These are phyloP conservation scores for Puccinia hordei DNA, from an alignment of 1,284 basidiomycete species.

Conservation along the genomic window DNA sequence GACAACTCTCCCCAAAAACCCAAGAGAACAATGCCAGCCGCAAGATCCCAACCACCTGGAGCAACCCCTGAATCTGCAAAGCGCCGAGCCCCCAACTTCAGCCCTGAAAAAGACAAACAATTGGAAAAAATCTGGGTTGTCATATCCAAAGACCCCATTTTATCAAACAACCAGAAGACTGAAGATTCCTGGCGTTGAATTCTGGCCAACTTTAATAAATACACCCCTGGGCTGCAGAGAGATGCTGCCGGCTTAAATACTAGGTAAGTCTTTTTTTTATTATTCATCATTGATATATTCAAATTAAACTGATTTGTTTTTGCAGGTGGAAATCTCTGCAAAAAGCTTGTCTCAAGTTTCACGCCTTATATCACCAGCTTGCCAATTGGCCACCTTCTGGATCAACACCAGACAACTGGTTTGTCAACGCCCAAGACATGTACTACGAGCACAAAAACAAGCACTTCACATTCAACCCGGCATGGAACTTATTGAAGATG, in stretches of 20 bases:
- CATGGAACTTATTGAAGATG: background rate
- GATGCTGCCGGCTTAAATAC: background rate
- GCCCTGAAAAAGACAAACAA: background rate
- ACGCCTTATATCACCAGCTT: background rate
- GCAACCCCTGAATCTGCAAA: background rate
- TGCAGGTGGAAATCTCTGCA: background rate
- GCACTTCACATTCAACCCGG: background rate
- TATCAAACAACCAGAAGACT: background rate
- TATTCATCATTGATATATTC: background rate
- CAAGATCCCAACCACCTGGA: background rate
- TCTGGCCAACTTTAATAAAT: background rate
- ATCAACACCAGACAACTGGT: background rate
- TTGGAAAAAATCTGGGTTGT: background rate
- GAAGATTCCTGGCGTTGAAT: background rate
- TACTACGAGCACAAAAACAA: background rate
- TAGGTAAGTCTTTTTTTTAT: background rate
- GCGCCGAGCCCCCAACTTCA: background rate
- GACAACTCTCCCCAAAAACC: background rate
- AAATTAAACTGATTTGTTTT: background rate
- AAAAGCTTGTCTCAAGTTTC: background rate
- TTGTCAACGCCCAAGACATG: background rate
- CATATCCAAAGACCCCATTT: background rate
- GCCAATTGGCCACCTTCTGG: background rate
- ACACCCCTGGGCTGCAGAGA: background rate
- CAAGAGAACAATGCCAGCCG: background rate